Conservation (phyloP, 495 filamentous ascomycete genomes). For the Elaphomyces granulatus region DNA sequence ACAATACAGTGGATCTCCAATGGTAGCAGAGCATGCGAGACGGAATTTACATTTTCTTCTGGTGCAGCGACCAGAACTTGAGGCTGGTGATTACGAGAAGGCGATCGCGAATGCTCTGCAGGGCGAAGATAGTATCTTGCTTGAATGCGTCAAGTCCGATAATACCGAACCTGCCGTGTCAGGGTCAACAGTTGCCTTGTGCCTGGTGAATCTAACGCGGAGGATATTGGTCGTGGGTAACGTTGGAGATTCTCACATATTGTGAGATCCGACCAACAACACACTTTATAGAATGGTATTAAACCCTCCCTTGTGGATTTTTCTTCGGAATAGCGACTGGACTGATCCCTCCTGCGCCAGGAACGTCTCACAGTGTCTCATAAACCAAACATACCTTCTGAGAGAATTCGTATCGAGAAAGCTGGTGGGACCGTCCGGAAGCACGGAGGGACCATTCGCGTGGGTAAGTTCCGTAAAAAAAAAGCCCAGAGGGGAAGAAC, state of each 20-base stretch:
- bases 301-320: too few relatives aligned
- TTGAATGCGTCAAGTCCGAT: constrained; percentile 17
- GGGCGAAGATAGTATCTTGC: constrained; percentile 10
- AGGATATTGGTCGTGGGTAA: constrained; percentile 26
- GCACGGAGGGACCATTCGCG: constrained; percentile 15
- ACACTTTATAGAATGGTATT: too few relatives aligned
- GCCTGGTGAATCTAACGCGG: constrained; percentile 23
- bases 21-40: constrained; percentile 23
- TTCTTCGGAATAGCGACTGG: too few relatives aligned
- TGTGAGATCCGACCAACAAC: too few relatives aligned
- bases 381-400: constrained; percentile 21
- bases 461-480: too few relatives aligned
- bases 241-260: constrained; percentile 28
- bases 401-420: constrained; percentile 22
- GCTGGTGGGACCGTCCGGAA: constrained; percentile 22
- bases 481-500: too few relatives aligned
- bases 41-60: constrained; percentile 18
- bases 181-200: constrained; percentile 26
- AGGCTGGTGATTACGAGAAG: constrained; percentile 8
- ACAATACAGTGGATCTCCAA: constrained; percentile 21
- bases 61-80: constrained; percentile 19
- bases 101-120: constrained; percentile 9
- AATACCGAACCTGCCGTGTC: constrained; percentile 15
- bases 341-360: too few relatives aligned
- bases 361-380: constrained; percentile 23